These are phyloP conservation scores for Alternaria arborescens DNA, from an alignment of 2,329 filamentous ascomycete species.

Conservation along the genomic window DNA sequence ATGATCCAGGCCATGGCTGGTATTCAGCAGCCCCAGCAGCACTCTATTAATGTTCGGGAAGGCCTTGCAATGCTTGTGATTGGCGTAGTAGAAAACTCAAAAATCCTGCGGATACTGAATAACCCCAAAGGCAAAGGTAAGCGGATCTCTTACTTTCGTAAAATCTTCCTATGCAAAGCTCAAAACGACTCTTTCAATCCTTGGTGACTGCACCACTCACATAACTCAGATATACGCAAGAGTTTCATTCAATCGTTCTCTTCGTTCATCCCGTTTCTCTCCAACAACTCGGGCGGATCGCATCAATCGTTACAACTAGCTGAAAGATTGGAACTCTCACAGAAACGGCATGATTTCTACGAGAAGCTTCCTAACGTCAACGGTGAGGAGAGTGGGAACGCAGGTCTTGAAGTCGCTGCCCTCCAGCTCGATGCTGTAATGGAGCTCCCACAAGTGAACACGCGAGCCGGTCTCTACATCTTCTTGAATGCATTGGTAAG, in stretches of 20 bases:
- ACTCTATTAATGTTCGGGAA: constrained; percentile 69
- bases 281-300: constrained; percentile 61
- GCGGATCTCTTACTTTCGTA: constrained; percentile 13
- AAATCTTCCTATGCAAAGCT: background rate
- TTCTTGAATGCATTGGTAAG: constrained; percentile 83
- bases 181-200: background rate
- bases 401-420: constrained; percentile 52
- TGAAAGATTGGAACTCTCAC: constrained; percentile 49
- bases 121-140: constrained; percentile 64
- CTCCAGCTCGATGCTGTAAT: constrained; percentile 65
- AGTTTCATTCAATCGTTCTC: constrained; percentile 44
- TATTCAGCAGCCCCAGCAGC: constrained; percentile 58
- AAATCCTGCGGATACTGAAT: constrained; percentile 63
- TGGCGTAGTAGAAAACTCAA: constrained; percentile 67
- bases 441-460: constrained; percentile 76
- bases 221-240: constrained; percentile 42
- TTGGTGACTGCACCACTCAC: constrained; percentile 8
- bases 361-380: constrained; percentile 55
- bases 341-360: constrained; percentile 55
- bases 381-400: constrained; percentile 52
- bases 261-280: constrained; percentile 52
- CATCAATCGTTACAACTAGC: constrained; percentile 63
- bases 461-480: constrained; percentile 83
- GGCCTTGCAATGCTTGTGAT: constrained; percentile 71
- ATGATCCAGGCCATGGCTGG: constrained; percentile 53